Base-by-base conservation (phyloP, 768 basidiomycete genomes). In the Tricholoma matsutake region DNA sequence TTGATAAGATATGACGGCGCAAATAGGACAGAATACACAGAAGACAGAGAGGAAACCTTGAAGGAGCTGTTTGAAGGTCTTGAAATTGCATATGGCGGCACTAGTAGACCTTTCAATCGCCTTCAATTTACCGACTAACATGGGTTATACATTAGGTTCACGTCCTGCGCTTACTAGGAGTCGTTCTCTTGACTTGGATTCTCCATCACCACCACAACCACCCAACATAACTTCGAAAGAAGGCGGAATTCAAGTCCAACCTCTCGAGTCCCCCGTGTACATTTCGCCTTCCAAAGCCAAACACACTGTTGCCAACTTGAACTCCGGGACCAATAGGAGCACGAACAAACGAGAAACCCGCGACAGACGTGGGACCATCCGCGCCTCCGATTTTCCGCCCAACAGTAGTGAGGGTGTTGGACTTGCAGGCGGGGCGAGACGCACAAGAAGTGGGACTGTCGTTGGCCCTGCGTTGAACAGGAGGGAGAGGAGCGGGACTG, bases 401-500 rank as follows among this genome's bases (percentile, higher is more conserved):
- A 58, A 55, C 35, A 14, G 25, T 18, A 29, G 8, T 28, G 22
- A 14, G 52, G 59, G 56, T 32, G 58, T n/a, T 52, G 61, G 13
- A 45, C 59, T 59, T 25, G 43, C 49, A 4, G 62, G 64, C 37
- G 69, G 69, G 13, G 65, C 76, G 11, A 71, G 75, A 20, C 76
- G 83, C 8, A 79, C 80, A 8, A 77, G 82, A 51, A 83, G 81
- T 54, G 83, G 81, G 2, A 83, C 83, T 3, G 68, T 83, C 35
- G 73, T 79, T 35, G 66, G 64, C 14, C 60, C 58, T 31, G 37
- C 57, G 14, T 45, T 54, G 28, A 45, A 59, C 41, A 65, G 60
- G 14, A 67, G 68, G 32, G 74, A 69, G 25, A 67, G 65, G 54
- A 65, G 62, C 18, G 60, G 64, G 62, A 71, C 65, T 58, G 56